A percentile compares a stretch with the other conserved stretches of the same genome.
Evolutionary conservation across 2,329 filamentous ascomycete species (phyloP).

Genomic region (Dryadomyces quercus-mongolicae): DNA sequence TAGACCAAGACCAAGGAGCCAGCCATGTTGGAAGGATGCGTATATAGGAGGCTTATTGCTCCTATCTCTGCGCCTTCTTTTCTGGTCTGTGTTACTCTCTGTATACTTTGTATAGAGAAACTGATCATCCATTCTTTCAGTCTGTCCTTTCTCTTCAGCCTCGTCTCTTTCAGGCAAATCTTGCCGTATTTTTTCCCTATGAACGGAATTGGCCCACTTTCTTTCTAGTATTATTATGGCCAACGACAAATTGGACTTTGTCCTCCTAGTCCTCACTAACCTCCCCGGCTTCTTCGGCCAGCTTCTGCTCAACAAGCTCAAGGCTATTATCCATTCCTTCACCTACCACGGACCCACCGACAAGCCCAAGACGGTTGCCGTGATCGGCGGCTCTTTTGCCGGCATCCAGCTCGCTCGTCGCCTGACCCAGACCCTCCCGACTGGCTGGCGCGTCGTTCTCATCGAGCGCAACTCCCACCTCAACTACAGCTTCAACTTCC

Average conservation of each 20-base stretch:
- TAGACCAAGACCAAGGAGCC: too few species aligned
- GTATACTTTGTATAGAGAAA: too few species aligned
- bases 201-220: not conserved
- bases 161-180: not conserved
- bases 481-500: constrained; percentile 48
- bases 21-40: too few species aligned
- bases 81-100: not conserved
- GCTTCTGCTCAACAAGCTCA: not conserved
- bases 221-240: not conserved
- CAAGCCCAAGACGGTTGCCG: constrained; percentile 32
- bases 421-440: constrained; percentile 35
- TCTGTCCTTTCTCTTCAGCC: not conserved
- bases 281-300: not conserved
- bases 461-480: constrained; percentile 50
- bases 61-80: not conserved
- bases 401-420: constrained; percentile 36
- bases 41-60: too few species aligned
- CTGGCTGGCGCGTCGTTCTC: constrained; percentile 38
- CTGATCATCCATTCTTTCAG: too few species aligned
- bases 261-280: not conserved
- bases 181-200: not conserved
- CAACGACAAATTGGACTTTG: constrained; percentile 2
- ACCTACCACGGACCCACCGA: constrained; percentile 8
- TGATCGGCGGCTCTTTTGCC: constrained; percentile 46
- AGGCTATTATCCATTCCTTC: constrained; percentile 5